Percentiles rank a stretch among this genome's conserved stretches.
These are phyloP conservation scores for Aurantiochytrium sp. DNA, from an alignment of 108 stramenopile species.

Conservation along the genomic window DNA sequence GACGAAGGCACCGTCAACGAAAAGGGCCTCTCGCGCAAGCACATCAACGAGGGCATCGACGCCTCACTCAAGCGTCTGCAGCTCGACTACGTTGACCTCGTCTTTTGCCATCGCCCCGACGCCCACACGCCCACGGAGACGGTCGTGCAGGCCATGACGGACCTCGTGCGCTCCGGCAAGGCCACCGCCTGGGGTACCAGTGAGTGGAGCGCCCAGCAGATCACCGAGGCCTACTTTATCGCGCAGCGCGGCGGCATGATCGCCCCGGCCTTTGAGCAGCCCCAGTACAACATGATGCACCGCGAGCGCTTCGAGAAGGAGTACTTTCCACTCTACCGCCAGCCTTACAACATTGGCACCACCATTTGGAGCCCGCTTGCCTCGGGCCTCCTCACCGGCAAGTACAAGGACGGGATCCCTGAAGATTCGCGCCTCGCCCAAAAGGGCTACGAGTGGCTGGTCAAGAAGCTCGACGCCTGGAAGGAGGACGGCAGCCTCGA, in stretches of 20 bases:
- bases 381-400: slow-evolving; percentile 36
- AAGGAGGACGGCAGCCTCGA: slow-evolving; percentile 34
- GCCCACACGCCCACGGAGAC: slow-evolving; percentile 34
- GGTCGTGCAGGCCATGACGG: slow-evolving; percentile 43
- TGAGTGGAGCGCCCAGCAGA: slow-evolving; percentile 46
- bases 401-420: slow-evolving; percentile 43
- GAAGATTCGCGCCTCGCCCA: slow-evolving; percentile 33
- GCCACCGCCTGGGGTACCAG: slow-evolving; percentile 44
- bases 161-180: slow-evolving; percentile 35
- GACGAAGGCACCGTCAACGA: slow-evolving; percentile 31
- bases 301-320: slow-evolving; percentile 44
- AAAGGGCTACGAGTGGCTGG: slow-evolving; percentile 37
- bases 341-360: slow-evolving; percentile 37
- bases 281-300: slow-evolving; percentile 47
- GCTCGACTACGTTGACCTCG: slow-evolving; percentile 38
- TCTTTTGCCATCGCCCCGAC: slow-evolving; percentile 44
- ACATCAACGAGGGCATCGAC: slow-evolving; percentile 38
- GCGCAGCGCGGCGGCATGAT: slow-evolving; percentile 28
- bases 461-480: slow-evolving; percentile 27
- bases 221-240: slow-evolving; percentile 42
- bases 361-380: slow-evolving; percentile 45
- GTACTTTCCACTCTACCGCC: slow-evolving; percentile 36
- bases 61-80: slow-evolving; percentile 34
- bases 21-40: slow-evolving; percentile 37
- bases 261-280: slow-evolving; percentile 39